These are phyloP conservation scores for Backusella luteola DNA, from an alignment of 192 early-diverging fungal genomes.

Conservation along the genomic window DNA sequence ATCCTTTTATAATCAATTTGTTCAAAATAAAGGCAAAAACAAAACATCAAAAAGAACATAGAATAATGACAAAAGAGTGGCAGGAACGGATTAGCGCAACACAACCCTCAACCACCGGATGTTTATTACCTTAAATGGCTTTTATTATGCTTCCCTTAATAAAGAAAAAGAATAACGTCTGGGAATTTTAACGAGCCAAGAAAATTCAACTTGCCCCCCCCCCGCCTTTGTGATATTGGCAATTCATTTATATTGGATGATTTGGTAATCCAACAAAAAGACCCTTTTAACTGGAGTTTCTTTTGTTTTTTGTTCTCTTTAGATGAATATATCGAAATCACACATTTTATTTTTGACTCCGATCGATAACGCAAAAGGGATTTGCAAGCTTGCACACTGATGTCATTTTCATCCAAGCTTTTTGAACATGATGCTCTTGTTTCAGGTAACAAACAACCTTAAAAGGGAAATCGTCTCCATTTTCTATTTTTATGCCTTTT, in stretches of 20 bases:
- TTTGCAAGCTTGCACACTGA: background rate
- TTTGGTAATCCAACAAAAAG: background rate
- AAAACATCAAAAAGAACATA: background rate
- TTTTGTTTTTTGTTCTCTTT: constrained; percentile 2
- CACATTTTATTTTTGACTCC: background rate
- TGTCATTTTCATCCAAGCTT: background rate
- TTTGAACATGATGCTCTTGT: background rate
- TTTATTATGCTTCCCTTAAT: background rate
- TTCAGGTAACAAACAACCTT: background rate
- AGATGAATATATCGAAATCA: background rate
- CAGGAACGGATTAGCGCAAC: background rate
- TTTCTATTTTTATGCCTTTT: background rate
- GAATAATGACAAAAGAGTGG: background rate
- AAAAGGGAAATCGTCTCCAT: background rate
- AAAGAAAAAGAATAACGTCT: background rate
- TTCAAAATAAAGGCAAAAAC: background rate
- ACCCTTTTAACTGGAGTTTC: no score
- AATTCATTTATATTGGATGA: background rate
- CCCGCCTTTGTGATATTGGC: background rate
- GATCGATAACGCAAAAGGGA: background rate
- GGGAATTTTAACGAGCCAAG: background rate
- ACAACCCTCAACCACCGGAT: background rate
- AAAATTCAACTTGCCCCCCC: background rate
- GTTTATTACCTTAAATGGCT: background rate
- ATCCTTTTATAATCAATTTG: background rate